Conservation (phyloP, 345 rosid species). For the Arabis alpina region DNA sequence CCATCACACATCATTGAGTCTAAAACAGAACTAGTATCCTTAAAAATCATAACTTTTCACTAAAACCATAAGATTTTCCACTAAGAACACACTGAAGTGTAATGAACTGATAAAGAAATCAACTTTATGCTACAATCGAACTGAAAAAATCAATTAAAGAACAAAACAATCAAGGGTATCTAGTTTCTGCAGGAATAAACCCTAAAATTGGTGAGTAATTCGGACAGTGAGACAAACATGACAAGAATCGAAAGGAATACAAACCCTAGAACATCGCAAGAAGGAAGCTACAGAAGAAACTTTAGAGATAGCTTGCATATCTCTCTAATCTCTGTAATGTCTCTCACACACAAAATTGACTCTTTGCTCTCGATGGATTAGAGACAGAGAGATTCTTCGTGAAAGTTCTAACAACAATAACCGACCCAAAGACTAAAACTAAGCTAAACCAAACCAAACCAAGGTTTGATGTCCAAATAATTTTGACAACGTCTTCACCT, state of each 20-base stretch:
- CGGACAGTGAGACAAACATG: not conserved
- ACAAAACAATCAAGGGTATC: not conserved
- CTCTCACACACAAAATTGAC: not conserved
- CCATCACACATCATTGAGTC: too few species aligned
- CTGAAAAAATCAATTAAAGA: not conserved
- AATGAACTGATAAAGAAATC: not conserved
- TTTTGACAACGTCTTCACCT: too few species aligned
- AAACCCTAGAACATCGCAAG: slow-evolving; percentile 32
- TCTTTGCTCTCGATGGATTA: slow-evolving; percentile 13
- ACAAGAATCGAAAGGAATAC: not conserved
- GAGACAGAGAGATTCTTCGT: not conserved
- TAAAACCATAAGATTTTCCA: not conserved
- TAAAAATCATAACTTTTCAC: not conserved
- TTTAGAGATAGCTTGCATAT: slow-evolving; percentile 36
- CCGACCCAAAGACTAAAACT: not conserved
- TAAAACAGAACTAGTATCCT: too few species aligned
- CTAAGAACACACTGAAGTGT: not conserved
- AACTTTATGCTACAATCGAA: not conserved
- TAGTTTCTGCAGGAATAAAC: not conserved
- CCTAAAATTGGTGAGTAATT: not conserved
- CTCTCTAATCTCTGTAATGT: not conserved
- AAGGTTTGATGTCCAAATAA: too few species aligned
- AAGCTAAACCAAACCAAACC: too few species aligned
- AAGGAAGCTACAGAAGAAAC: slow-evolving; percentile 29
- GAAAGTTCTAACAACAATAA: slow-evolving; percentile 11